Conservation (phyloP, 1,139 yeast genomes). For the Candida frijolesensis region DNA sequence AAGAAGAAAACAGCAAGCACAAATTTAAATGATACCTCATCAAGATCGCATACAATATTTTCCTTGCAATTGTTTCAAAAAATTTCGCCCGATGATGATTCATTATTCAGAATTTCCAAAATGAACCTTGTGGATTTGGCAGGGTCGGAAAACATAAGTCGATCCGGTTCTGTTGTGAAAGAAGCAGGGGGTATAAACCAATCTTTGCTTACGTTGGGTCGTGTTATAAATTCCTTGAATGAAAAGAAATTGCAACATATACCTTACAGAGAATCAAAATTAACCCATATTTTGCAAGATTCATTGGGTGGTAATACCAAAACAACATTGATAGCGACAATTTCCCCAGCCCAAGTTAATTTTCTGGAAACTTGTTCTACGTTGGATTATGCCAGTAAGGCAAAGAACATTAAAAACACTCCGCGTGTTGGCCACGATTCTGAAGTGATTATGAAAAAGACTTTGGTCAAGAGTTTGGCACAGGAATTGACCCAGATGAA, state of each 20-base stretch:
- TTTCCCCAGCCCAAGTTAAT: slow-evolving; percentile 76
- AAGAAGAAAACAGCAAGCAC: slow-evolving; percentile 69
- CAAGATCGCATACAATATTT: slow-evolving; percentile 75
- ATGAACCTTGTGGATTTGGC: slow-evolving; percentile 87
- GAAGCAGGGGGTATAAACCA: slow-evolving; percentile 92
- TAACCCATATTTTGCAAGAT: slow-evolving; percentile 82
- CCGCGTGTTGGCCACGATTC: slow-evolving; percentile 62
- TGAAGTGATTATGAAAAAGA: slow-evolving; percentile 57
- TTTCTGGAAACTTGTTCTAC: slow-evolving; percentile 82
- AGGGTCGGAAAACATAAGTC: slow-evolving; percentile 78
- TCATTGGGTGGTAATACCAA: slow-evolving; percentile 83
- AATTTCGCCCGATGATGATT: slow-evolving; percentile 25
- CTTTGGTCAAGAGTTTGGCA: slow-evolving; percentile 57
- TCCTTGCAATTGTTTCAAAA: slow-evolving; percentile 59
- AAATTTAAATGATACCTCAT: slow-evolving; percentile 66
- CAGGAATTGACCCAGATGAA: slow-evolving; percentile 57
- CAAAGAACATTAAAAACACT: slow-evolving; percentile 72
- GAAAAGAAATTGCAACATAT: slow-evolving; percentile 48
- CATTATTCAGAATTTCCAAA: slow-evolving; percentile 53
- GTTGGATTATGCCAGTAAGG: slow-evolving; percentile 81
- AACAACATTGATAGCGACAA: slow-evolving; percentile 78
- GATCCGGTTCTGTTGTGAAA: slow-evolving; percentile 83
- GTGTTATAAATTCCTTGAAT: slow-evolving; percentile 74
- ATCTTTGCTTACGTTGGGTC: slow-evolving; percentile 76
- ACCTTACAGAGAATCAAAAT: slow-evolving; percentile 84